These are phyloP conservation scores for Suhomyces tanzawaensis DNA, from an alignment of 805 yeast genomes.

Conservation along the genomic window DNA sequence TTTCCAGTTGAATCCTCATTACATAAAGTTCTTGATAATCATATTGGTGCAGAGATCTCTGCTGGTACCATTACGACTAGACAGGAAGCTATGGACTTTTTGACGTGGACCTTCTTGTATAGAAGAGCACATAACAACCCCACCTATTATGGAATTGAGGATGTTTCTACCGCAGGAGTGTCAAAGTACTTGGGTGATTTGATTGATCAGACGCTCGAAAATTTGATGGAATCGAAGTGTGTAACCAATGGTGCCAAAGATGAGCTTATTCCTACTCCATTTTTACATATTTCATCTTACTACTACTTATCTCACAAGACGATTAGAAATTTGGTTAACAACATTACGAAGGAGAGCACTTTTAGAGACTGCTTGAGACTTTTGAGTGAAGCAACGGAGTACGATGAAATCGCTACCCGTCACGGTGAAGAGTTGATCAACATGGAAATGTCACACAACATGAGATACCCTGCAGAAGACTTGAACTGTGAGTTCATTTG, in stretches of 20 bases:
- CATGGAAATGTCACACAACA: constrained; percentile 73
- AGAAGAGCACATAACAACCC: constrained; percentile 77
- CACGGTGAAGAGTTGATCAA: constrained; percentile 90
- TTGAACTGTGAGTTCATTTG: constrained; percentile 64
- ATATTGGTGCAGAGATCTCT: constrained; percentile 77
- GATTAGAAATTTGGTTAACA: constrained; percentile 61
- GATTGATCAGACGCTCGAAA: constrained; percentile 66
- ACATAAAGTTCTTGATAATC: constrained; percentile 74
- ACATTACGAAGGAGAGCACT: constrained; percentile 44
- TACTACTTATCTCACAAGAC: constrained; percentile 93
- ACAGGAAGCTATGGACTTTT: constrained; percentile 71
- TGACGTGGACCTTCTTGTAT: constrained; percentile 74
- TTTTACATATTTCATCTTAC: constrained; percentile 80
- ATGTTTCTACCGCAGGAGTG: constrained; percentile 53
- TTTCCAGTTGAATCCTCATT: constrained; percentile 81
- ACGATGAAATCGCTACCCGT: constrained; percentile 83
- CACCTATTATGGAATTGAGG: constrained; percentile 72
- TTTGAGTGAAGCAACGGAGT: constrained; percentile 67
- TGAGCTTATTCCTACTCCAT: constrained; percentile 68
- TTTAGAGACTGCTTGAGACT: constrained; percentile 64
- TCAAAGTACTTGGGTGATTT: constrained; percentile 57
- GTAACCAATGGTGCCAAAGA: constrained; percentile 48
- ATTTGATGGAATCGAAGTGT: constrained; percentile 72
- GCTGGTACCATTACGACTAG: constrained; percentile 62
- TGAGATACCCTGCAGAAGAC: constrained; percentile 60